Base-by-base conservation (phyloP, 345 rosid genomes). In the Citrus maxima region DNA sequence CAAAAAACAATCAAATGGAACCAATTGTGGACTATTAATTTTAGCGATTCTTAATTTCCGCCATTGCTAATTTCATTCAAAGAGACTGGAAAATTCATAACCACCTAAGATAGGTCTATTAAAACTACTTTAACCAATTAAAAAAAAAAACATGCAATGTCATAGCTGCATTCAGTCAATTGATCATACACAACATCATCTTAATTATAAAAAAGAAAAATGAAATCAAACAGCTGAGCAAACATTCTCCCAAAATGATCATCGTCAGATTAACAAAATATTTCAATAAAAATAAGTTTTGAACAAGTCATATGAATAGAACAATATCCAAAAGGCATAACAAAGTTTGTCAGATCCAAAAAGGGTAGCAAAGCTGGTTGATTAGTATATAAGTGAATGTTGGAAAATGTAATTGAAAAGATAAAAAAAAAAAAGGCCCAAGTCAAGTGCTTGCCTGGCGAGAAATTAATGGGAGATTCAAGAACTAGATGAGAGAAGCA, bases 191-290 rank as follows among this genome's bases (percentile, higher is more conserved):
- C 4, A 61, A 25, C 13, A 61, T 73, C 10, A 6, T 49, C 22
- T 51, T 2, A 16, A 51, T 51, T 42, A 42, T 42, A 10, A 3
- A 66, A 27, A 27, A 14, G 1, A 56, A 56, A 72, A 24, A 55
- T 2, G 24, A 27, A 32, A 30, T 32, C 8, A 7, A 55, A 28
- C 32, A 59, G 5, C 3, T 30, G 34, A 16, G 27, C 28, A 13
- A 69, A 69, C 5, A 73, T 46, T 30, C 51, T 51, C 40, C 19
- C 73, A 70, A 72, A n/a, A 72, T 72, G 30, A 54, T 32, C 64
- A 72, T 13, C 49, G 10, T 55, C 4, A 18, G 1, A 59, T 59
- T 22, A 59, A 59, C 62, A 3, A 59, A 59, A 59, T n/a, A 59
- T 7, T 24, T 22, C 10, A 59, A 24, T 35, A n/a, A 59, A 59